Percentiles rank a stretch among this genome's conserved stretches.
Evolutionary conservation across 2,329 filamentous ascomycete species (phyloP).

Genomic region (Trichoderma sp.): DNA sequence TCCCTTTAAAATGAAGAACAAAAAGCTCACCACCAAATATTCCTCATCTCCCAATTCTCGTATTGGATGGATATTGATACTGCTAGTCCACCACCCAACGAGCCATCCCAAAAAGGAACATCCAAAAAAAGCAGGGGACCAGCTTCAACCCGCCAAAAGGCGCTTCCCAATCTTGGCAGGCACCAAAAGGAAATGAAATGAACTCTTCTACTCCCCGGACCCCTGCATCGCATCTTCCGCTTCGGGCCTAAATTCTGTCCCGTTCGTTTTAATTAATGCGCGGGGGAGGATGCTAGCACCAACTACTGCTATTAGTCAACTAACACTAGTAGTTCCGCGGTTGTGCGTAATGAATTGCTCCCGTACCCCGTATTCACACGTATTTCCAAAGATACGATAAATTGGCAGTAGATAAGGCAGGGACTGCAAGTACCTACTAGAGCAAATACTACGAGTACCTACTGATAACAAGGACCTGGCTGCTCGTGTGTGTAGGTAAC

Average conservation of each 20-base stretch:
- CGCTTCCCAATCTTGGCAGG: slow-evolving; percentile 21
- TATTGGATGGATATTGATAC: background rate
- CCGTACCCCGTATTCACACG: slow-evolving; percentile 23
- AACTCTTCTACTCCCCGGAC: background rate
- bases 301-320: background rate
- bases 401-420: background rate
- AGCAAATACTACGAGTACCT: too few species aligned
- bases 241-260: slow-evolving; percentile 21
- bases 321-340: background rate
- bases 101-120: background rate
- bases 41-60: background rate
- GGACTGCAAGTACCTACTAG: too few species aligned
- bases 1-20: background rate
- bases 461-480: too few species aligned
- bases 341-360: slow-evolving; percentile 15
- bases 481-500: too few species aligned
- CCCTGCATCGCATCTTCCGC: slow-evolving; percentile 19
- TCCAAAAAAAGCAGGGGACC: background rate
- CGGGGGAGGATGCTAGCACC: slow-evolving; percentile 7
- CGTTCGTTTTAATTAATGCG: background rate
- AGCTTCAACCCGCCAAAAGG: background rate
- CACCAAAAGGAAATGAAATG: slow-evolving; percentile 23
- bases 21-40: background rate
- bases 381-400: background rate
- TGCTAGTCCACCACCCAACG: background rate